Conservation (phyloP, 768 basidiomycete species). For the Serendipita sp. region DNA sequence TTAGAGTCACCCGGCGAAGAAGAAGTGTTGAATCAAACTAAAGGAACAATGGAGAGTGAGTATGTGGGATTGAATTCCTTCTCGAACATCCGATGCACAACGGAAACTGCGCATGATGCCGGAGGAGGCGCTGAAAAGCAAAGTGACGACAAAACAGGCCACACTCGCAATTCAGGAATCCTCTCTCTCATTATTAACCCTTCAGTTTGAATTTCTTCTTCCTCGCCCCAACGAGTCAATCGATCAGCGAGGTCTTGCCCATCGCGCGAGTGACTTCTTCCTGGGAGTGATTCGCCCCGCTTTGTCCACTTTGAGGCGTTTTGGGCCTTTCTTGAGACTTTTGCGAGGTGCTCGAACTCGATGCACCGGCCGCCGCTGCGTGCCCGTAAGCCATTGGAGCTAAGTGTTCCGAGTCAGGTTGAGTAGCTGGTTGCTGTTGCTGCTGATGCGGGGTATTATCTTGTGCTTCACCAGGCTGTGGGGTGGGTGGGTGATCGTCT, state of each 20-base stretch:
- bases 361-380: not conserved
- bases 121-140: too few species aligned
- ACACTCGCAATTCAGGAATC: not conserved
- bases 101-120: too few species aligned
- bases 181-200: not conserved
- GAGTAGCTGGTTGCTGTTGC: not conserved
- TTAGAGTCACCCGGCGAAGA: too few species aligned
- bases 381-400: not conserved
- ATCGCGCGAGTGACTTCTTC: slow-evolving; percentile 1
- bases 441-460: not conserved
- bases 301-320: not conserved
- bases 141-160: not conserved
- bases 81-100: too few species aligned
- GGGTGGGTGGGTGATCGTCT: not conserved
- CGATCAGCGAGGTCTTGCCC: not conserved
- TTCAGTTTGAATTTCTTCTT: slow-evolving; percentile 3
- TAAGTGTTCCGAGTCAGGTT: not conserved
- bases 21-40: too few species aligned
- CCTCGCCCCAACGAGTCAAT: slow-evolving; percentile 7
- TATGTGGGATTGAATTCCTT: too few species aligned
- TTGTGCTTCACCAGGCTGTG: not conserved
- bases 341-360: not conserved
- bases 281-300: not conserved
- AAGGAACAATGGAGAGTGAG: too few species aligned
- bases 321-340: not conserved